phyloP scores from a whole-genome alignment of 179 eudicot species.

The Spergularia azorica region DNA sequence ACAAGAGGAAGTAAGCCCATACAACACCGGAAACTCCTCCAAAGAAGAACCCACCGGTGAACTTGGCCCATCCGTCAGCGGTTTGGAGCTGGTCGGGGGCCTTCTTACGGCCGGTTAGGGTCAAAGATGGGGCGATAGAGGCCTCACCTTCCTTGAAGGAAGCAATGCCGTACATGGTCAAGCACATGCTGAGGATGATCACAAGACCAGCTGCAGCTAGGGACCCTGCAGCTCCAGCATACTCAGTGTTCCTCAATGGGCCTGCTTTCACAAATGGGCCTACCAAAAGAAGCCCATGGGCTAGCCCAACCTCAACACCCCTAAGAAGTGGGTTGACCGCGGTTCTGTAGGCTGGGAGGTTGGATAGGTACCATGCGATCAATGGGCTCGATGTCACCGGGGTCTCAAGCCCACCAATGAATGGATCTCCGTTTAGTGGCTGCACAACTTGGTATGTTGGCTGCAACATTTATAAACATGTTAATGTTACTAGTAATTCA shows the following conservation, averaged over 20 bases:
- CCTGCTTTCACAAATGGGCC: conserved; percentile 92
- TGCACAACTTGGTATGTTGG: conserved; percentile 91
- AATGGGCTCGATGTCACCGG: conserved; percentile 98
- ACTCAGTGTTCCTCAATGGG: conserved; percentile 80
- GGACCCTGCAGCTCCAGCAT: conserved; percentile 85
- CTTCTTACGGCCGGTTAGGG: conserved; percentile 90
- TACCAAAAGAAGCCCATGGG: conserved; percentile 80
- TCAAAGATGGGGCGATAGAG: conserved; percentile 77
- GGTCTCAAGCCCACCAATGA: conserved; percentile 93
- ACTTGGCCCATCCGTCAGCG: conserved; percentile 98
- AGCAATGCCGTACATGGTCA: conserved; percentile 86
- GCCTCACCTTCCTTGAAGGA: conserved; percentile 94
- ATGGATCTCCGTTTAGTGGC: conserved; percentile 94
- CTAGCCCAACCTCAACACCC: conserved; percentile 85
- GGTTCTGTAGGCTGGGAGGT: conserved; percentile 94
- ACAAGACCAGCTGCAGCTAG: conserved; percentile 87
- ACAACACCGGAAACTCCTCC: conserved; percentile 92
- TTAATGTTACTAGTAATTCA: neutral
- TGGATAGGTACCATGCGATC: conserved; percentile 96
- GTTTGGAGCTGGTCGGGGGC: conserved; percentile 90
- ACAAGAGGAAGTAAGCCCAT: conserved; percentile 94
- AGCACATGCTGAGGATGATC: conserved; percentile 77
- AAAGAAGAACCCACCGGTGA: conserved; percentile 98
- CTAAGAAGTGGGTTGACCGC: conserved; percentile 93
- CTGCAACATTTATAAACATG: conserved; percentile 35